Base-by-base conservation (phyloP, 352 stramenopile species). In the Plasmopara muralis region DNA sequence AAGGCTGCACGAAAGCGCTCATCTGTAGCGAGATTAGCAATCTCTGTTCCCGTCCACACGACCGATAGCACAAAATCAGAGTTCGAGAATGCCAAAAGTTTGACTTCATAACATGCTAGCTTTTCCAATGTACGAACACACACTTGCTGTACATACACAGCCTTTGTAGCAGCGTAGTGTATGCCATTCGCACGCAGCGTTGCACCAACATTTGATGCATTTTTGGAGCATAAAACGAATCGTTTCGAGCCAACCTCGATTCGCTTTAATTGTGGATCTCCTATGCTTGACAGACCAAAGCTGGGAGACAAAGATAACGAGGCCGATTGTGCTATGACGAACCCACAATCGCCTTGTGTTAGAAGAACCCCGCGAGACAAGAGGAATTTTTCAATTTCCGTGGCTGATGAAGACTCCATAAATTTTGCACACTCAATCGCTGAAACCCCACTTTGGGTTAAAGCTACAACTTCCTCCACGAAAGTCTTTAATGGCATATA, bases 141-240 rank as follows among this genome's bases (percentile, higher is more conserved):
- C 40, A 53, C 46, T 25, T 55, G 46, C 10, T 31, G 31, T 38
- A 55, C 33, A 35, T 60, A 60, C 39, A 60, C 45, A 10, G 53
- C 53, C 12, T 28, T 50, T 2, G 20, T 41, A 38, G 45, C 53
- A 14, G 53, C 53, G 25, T 50, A 60, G 10, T 55, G 40, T 47
- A 50, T 50, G 9, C 33, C 33, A 18, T 55, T 60, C 14, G 40
- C 45, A 30, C 53, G 46, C 20, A 60, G 46, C 7, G 46, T 50
- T 10, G 20, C 18, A 9, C 46, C 40, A 33, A 60, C 46, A 2
- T 45, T 55, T 16, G 53, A 55, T 2, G 31, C 45, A 41, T 7
- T 40, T 20, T 46, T 50, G 9, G 20, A 45, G 31, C 46, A 60
- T 6, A 30, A 5, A 35, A 50, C 2, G 33, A 20, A 60, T 30